These are phyloP conservation scores for Penicillium manginii DNA, from an alignment of 495 filamentous ascomycete genomes.

Conservation along the genomic window DNA sequence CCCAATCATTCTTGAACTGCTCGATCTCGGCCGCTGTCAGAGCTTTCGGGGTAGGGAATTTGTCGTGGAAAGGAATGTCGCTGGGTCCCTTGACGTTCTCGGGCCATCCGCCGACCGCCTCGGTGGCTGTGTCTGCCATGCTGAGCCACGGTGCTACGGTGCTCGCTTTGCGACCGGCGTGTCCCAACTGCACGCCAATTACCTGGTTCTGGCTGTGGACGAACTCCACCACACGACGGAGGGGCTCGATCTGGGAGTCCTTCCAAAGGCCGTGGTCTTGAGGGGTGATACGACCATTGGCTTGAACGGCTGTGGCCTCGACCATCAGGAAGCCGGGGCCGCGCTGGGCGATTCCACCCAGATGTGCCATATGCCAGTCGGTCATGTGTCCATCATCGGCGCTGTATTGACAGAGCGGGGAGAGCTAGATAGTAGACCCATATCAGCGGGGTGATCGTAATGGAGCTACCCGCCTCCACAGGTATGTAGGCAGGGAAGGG, in stretches of 20 bases:
- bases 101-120: constrained; percentile 65
- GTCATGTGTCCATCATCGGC: constrained; percentile 61
- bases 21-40: constrained; percentile 61
- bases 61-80: constrained; percentile 54
- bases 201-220: constrained; percentile 66
- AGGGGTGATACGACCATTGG: constrained; percentile 73
- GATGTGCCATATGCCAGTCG: constrained; percentile 59
- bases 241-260: constrained; percentile 64
- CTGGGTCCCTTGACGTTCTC: constrained; percentile 57
- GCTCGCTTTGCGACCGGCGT: constrained; percentile 75
- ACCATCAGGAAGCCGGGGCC: constrained; percentile 67
- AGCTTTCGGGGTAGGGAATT: constrained; percentile 52
- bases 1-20: constrained; percentile 58
- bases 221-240: constrained; percentile 65
- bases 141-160: constrained; percentile 70
- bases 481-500: too few species aligned
- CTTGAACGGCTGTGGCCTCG: constrained; percentile 67
- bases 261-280: constrained; percentile 71
- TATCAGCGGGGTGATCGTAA: not conserved
- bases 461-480: not conserved
- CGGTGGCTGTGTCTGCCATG: constrained; percentile 45
- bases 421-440: constrained; percentile 25
- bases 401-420: constrained; percentile 69
- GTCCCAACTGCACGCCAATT: constrained; percentile 69
- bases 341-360: constrained; percentile 58